Percentiles rank a stretch among this genome's conserved stretches.
These are phyloP conservation scores for Schizosaccharomyces versatilis DNA, from an alignment of 1,139 yeast genomes.

Conservation along the genomic window DNA sequence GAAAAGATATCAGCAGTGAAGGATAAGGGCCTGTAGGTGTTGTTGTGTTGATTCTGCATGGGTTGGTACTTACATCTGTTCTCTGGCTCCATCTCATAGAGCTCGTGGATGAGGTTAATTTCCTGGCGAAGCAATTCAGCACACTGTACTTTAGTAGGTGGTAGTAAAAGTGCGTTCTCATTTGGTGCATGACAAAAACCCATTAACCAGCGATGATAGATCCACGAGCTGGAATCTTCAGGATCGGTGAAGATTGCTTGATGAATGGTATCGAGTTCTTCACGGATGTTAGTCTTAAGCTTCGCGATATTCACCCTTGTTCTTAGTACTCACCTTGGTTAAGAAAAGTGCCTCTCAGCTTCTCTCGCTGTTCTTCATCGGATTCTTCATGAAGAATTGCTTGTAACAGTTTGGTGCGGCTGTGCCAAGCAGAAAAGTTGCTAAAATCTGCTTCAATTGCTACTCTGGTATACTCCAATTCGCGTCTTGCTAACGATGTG, in stretches of 20 bases:
- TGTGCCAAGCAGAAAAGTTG: slow-evolving; percentile 92
- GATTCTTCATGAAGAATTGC: slow-evolving; percentile 21
- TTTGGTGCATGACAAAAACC: slow-evolving; percentile 30
- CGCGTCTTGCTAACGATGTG: slow-evolving; percentile 24
- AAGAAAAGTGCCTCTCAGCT: slow-evolving; percentile 3
- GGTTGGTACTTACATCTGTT: not conserved
- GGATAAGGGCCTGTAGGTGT: too few species aligned
- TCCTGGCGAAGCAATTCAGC: slow-evolving; percentile 17
- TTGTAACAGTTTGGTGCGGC: slow-evolving; percentile 50
- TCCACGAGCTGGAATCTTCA: slow-evolving; percentile 85
- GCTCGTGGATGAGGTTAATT: slow-evolving; percentile 18
- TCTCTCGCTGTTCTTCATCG: slow-evolving; percentile 16
- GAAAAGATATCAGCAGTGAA: too few species aligned
- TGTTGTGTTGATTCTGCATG: too few species aligned
- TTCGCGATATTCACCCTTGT: too few species aligned
- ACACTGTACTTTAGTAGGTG: slow-evolving; percentile 10
- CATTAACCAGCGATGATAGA: slow-evolving; percentile 64
- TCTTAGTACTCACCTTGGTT: not conserved
- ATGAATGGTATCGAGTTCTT: slow-evolving; percentile 46
- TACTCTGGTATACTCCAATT: slow-evolving; percentile 54
- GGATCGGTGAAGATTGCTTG: slow-evolving; percentile 86
- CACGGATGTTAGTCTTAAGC: not conserved
- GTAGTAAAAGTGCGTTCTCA: slow-evolving; percentile 14
- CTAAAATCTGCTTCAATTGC: slow-evolving; percentile 69
- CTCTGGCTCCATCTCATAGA: slow-evolving; percentile 22